A percentile compares a stretch with the other conserved stretches of the same genome.
Conservation (phyloP, 139 green algal genomes). For the Zygnema circumcarinatum region DNA sequence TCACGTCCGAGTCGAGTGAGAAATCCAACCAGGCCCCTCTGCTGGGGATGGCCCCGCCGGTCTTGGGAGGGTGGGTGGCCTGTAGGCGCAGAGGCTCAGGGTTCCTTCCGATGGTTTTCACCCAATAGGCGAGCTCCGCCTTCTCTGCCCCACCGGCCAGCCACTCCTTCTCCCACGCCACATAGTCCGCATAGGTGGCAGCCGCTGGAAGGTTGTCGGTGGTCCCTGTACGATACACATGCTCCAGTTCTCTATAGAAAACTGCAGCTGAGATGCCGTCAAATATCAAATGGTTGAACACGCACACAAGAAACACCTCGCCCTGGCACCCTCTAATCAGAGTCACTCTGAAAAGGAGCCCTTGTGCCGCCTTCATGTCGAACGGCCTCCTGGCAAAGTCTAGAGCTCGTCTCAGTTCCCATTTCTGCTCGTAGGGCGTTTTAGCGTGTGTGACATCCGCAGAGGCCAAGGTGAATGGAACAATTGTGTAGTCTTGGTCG, state of each 20-base stretch:
- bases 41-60: neutral
- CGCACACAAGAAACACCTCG: neutral
- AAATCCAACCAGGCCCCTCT: constrained; percentile 5
- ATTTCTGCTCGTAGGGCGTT: neutral
- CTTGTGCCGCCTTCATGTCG: constrained; percentile 25
- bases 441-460: neutral
- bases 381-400: neutral
- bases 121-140: constrained; percentile 33
- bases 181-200: constrained; percentile 33
- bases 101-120: neutral
- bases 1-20: neutral
- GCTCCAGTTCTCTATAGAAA: constrained; percentile 32
- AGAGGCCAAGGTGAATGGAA: constrained; percentile 3
- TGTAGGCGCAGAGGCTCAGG: neutral
- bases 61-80: neutral
- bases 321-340: neutral
- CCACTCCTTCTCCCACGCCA: constrained; percentile 25
- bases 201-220: neutral
- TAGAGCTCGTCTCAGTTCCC: constrained; percentile 15
- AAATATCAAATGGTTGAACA: constrained; percentile 42
- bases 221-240: constrained; percentile 9
- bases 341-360: constrained; percentile 36
- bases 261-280: constrained; percentile 26
- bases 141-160: constrained; percentile 8
- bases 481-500: neutral